These are phyloP conservation scores for Phytophthora multivora DNA, from an alignment of 352 stramenopile genomes.

Conservation along the genomic window DNA sequence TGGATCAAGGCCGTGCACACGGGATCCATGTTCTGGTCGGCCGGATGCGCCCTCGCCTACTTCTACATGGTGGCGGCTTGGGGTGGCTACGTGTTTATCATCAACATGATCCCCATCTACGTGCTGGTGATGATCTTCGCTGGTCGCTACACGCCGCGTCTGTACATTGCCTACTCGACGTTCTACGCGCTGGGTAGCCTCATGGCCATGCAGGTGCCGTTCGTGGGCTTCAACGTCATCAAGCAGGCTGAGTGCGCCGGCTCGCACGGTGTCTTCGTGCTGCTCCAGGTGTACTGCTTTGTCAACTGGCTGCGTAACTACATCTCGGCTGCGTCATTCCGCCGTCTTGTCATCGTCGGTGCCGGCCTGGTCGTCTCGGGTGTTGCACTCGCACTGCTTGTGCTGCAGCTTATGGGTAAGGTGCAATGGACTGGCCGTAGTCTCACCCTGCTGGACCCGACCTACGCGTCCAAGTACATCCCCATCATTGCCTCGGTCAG, in stretches of 20 bases:
- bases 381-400: constrained; percentile 62
- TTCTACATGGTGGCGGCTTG: constrained; percentile 98
- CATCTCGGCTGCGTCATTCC: constrained; percentile 78
- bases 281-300: constrained; percentile 87
- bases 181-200: constrained; percentile 97
- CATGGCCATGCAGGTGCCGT: constrained; percentile 97
- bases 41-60: constrained; percentile 91
- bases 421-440: constrained; percentile 92
- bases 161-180: constrained; percentile 97
- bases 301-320: constrained; percentile 78
- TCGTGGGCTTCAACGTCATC: constrained; percentile 97
- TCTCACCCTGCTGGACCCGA: constrained; percentile 91
- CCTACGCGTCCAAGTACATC: constrained; percentile 94
- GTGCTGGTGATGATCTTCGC: constrained; percentile 93
- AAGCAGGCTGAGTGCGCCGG: constrained; percentile 85
- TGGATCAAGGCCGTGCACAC: constrained; percentile 96
- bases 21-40: constrained; percentile 87
- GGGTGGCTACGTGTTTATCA: constrained; percentile 99
- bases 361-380: constrained; percentile 59
- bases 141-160: constrained; percentile 91
- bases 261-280: constrained; percentile 94
- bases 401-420: constrained; percentile 84
- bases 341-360: constrained; percentile 69
- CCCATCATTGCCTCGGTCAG: constrained; percentile 94
- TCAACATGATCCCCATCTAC: constrained; percentile 99